phyloP scores from a whole-genome alignment of 176 grass and related monocot genomes.

The Eragrostis nindensis region DNA sequence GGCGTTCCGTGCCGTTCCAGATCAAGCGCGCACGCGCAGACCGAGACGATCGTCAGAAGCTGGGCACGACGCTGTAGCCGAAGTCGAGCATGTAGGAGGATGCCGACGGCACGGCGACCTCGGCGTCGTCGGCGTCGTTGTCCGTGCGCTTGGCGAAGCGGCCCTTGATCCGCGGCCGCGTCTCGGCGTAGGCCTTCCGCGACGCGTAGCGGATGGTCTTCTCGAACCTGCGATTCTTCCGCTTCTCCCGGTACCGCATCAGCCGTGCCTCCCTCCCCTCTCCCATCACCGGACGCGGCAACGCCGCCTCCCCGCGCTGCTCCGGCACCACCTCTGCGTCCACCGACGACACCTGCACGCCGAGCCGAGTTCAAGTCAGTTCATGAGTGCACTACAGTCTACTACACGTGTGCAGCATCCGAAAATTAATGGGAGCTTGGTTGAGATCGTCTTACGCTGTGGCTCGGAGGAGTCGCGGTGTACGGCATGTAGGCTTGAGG shows the following conservation, averaged over 20 bases:
- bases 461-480: slow-evolving; percentile 32
- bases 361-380: not conserved
- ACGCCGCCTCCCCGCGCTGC: slow-evolving; percentile 8
- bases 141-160: slow-evolving; percentile 83
- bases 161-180: slow-evolving; percentile 81
- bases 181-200: slow-evolving; percentile 91
- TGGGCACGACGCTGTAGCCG: slow-evolving; percentile 82
- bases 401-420: not conserved
- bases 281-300: slow-evolving; percentile 39
- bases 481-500: slow-evolving; percentile 44
- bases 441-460: slow-evolving; percentile 30
- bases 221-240: slow-evolving; percentile 92
- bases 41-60: slow-evolving; percentile 43
- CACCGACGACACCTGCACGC: slow-evolving; percentile 48
- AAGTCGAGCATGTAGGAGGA: slow-evolving; percentile 65
- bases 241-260: slow-evolving; percentile 92
- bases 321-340: slow-evolving; percentile 71
- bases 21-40: not conserved
- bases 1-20: not conserved
- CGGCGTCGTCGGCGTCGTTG: slow-evolving; percentile 35
- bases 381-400: not conserved
- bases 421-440: slow-evolving; percentile 1
- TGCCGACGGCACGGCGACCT: slow-evolving; percentile 42
- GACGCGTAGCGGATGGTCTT: slow-evolving; percentile 96
- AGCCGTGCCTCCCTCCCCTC: slow-evolving; percentile 69